phyloP scores from a whole-genome alignment of 352 stramenopile species.

The Phytophthora pisi region DNA sequence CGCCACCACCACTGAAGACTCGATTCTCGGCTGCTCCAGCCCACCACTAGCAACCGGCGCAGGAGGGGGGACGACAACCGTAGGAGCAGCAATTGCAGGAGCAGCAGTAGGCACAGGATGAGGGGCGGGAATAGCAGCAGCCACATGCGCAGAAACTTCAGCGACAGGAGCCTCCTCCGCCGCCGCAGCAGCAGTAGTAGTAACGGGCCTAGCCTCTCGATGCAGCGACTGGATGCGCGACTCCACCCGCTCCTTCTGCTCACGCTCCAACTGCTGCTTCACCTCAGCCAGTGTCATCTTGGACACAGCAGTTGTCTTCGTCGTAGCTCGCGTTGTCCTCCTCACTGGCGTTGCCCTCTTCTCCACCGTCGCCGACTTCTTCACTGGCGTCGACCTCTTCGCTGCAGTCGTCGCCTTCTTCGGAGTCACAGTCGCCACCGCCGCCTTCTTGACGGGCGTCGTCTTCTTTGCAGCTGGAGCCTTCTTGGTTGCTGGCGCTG shows the following conservation, averaged over 20 bases:
- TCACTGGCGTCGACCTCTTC: conserved; percentile 8
- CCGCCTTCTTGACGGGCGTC: neutral
- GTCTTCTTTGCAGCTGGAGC: conserved; percentile 25
- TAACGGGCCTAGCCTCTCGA: neutral
- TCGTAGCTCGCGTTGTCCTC: neutral
- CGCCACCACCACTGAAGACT: neutral
- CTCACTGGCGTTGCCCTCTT: neutral
- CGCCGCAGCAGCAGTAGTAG: conserved; percentile 1
- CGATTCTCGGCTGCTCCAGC: neutral
- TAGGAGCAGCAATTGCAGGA: neutral
- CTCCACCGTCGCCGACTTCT: conserved; percentile 11
- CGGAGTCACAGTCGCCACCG: conserved; percentile 3
- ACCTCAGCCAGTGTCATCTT: conserved; percentile 48
- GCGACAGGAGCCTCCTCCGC: neutral
- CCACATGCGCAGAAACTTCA: neutral
- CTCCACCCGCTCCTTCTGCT: conserved; percentile 62
- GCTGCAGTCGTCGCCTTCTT: neutral
- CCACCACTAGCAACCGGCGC: neutral
- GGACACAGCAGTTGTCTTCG: neutral
- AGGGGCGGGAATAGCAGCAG: neutral
- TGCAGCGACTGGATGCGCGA: conserved; percentile 55
- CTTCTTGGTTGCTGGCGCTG: conserved; percentile 3
- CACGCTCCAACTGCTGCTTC: conserved; percentile 45
- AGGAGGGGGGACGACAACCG: neutral
- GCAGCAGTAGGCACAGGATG: neutral